Conservation (phyloP, 768 basidiomycete species). For the Suillus sp. region DNA sequence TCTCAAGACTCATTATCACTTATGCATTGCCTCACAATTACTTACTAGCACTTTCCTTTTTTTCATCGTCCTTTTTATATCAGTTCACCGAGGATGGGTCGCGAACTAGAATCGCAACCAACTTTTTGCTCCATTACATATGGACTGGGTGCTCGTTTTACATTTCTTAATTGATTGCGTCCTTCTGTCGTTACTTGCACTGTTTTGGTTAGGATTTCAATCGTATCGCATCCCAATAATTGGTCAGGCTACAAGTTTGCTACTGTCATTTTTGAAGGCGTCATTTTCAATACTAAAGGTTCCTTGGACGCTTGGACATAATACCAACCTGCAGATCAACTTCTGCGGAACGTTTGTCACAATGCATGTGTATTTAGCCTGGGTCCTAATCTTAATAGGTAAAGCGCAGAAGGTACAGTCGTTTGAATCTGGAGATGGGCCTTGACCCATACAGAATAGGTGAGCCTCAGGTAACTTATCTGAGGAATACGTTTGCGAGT, state of each 20-base stretch:
- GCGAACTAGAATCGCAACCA: conserved; percentile 27
- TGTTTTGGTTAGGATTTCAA: conserved; percentile 26
- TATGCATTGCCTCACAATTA: conserved; percentile 32
- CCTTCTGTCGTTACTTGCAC: conserved; percentile 33
- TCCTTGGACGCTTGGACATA: background rate
- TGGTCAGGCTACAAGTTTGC: conserved; percentile 2
- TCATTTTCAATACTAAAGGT: background rate
- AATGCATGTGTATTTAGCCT: background rate
- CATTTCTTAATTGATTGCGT: conserved; percentile 31
- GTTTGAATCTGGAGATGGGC: too few relatives aligned
- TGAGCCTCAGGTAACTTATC: background rate
- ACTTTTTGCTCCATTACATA: conserved; percentile 19
- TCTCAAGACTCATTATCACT: conserved; percentile 29
- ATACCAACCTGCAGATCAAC: background rate
- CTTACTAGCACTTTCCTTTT: conserved; percentile 21
- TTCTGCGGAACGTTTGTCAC: background rate
- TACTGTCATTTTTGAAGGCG: background rate
- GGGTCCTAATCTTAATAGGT: too few relatives aligned
- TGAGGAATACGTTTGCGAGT: background rate
- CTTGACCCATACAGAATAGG: background rate
- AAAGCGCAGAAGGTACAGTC: too few relatives aligned
- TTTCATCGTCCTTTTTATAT: conserved; percentile 11
- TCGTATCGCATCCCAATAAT: conserved; percentile 23
- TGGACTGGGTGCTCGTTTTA: conserved; percentile 28
- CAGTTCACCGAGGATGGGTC: conserved; percentile 22